Percentiles rank a stretch among this genome's conserved stretches.
These are phyloP conservation scores for Talaromyces proteolyticus DNA, from an alignment of 495 filamentous ascomycete species.

Conservation along the genomic window DNA sequence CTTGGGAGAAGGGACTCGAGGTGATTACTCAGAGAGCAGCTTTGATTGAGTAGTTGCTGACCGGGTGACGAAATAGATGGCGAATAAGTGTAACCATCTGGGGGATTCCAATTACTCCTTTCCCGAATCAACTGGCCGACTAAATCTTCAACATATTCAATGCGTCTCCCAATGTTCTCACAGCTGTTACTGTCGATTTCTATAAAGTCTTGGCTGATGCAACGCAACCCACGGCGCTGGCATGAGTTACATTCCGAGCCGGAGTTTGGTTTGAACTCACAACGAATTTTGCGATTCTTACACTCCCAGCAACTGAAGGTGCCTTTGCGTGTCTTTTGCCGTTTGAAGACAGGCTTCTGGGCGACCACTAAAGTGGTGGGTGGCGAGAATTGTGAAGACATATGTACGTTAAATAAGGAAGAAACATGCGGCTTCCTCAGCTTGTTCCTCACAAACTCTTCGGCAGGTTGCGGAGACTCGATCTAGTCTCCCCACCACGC, in stretches of 20 bases:
- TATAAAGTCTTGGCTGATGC: slow-evolving; percentile 18
- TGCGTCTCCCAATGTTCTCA: slow-evolving; percentile 7
- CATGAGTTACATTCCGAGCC: slow-evolving; percentile 32
- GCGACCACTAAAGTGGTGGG: not conserved
- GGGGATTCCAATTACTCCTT: not conserved
- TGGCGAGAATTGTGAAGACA: not conserved
- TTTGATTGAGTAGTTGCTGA: slow-evolving; percentile 12
- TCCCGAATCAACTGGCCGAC: slow-evolving; percentile 11
- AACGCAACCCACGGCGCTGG: slow-evolving; percentile 15
- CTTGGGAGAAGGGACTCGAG: slow-evolving; percentile 10
- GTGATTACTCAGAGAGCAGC: slow-evolving; percentile 9
- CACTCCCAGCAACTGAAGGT: slow-evolving; percentile 35
- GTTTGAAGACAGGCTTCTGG: slow-evolving; percentile 6
- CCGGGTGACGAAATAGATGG: slow-evolving; percentile 7
- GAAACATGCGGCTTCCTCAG: too few species aligned
- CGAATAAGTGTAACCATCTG: not conserved
- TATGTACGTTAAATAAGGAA: too few species aligned
- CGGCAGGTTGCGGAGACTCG: too few species aligned
- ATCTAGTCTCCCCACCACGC: too few species aligned
- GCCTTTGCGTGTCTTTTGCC: slow-evolving; percentile 28
- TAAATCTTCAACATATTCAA: slow-evolving; percentile 17
- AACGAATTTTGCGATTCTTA: slow-evolving; percentile 30
- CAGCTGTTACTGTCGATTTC: not conserved
- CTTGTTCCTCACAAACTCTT: too few species aligned
- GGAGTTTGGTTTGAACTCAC: slow-evolving; percentile 17